Conservation (phyloP, 2,329 filamentous ascomycete species). For the Sporothrix variecibatus region DNA sequence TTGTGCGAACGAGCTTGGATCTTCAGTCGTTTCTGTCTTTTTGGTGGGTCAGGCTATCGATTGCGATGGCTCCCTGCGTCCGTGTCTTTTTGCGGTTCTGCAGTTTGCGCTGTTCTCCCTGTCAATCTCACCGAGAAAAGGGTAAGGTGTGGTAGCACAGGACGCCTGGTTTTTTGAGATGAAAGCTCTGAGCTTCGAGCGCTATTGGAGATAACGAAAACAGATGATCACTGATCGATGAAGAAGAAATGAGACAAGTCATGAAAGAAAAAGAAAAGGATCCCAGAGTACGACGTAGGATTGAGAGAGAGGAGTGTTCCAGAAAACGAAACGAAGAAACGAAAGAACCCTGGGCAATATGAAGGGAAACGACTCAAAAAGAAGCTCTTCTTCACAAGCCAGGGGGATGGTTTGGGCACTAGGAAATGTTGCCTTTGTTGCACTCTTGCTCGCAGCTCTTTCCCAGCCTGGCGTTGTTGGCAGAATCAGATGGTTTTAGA, state of each 20-base stretch:
- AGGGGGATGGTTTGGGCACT: slow-evolving; percentile 13
- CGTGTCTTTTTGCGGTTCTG: not conserved
- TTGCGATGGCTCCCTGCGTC: not conserved
- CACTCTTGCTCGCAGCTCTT: slow-evolving; percentile 8
- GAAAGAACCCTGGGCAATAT: not conserved
- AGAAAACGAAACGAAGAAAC: not conserved
- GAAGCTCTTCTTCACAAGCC: slow-evolving; percentile 8
- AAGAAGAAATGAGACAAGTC: not conserved
- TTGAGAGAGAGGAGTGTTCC: not conserved
- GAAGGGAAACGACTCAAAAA: not conserved
- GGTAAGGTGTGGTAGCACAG: slow-evolving; percentile 1
- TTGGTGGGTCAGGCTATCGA: not conserved
- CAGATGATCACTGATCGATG: not conserved
- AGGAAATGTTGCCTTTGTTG: not conserved
- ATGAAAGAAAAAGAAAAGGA: not conserved
- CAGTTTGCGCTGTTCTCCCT: not conserved
- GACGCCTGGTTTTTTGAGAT: not conserved
- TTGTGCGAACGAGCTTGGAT: not conserved
- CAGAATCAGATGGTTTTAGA: slow-evolving; percentile 11
- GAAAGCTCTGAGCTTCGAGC: not conserved
- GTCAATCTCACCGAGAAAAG: not conserved
- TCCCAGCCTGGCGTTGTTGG: not conserved
- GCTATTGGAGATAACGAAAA: not conserved
- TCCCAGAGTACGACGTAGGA: not conserved
- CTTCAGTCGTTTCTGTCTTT: not conserved